Percentiles rank a stretch among this genome's conserved stretches.
These are phyloP conservation scores for Leptosphaerulina australis DNA, from an alignment of 2,329 filamentous ascomycete species.

Conservation along the genomic window DNA sequence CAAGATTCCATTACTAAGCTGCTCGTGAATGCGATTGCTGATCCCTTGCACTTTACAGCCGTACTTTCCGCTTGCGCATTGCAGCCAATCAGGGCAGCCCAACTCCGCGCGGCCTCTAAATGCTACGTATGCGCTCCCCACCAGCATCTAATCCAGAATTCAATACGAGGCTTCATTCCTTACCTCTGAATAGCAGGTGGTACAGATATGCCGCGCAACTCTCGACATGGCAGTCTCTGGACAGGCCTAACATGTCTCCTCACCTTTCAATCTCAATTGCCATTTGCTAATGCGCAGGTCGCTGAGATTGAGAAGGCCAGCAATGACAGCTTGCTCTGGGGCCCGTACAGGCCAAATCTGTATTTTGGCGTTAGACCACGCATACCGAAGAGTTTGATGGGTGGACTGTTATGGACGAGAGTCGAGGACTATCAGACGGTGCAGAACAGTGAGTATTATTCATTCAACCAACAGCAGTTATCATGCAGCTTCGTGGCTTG, in stretches of 20 bases:
- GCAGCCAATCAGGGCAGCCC: conserved; percentile 26
- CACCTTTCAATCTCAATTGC: conserved; percentile 32
- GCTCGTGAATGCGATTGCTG: background rate
- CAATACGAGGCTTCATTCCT: conserved; percentile 20
- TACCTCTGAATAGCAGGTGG: conserved; percentile 18
- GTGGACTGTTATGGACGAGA: conserved; percentile 86
- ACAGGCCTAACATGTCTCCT: conserved; percentile 31
- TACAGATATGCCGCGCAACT: conserved; percentile 35
- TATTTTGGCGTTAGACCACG: conserved; percentile 91
- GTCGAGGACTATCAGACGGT: conserved; percentile 78
- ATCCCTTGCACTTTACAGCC: background rate
- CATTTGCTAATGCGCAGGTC: conserved; percentile 36
- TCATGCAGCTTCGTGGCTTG: background rate
- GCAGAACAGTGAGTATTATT: conserved; percentile 70
- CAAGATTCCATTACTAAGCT: background rate
- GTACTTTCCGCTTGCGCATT: background rate
- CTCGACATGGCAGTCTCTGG: conserved; percentile 27
- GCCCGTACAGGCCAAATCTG: conserved; percentile 89
- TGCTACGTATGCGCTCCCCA: conserved; percentile 26
- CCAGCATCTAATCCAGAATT: conserved; percentile 23
- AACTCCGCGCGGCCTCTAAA: conserved; percentile 24
- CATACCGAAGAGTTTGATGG: conserved; percentile 78
- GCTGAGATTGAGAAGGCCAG: conserved; percentile 54
- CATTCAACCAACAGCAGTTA: background rate
- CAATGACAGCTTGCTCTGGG: conserved; percentile 93